These are phyloP conservation scores for Ogataea trehalophila DNA, from an alignment of 805 yeast genomes.

Conservation along the genomic window DNA sequence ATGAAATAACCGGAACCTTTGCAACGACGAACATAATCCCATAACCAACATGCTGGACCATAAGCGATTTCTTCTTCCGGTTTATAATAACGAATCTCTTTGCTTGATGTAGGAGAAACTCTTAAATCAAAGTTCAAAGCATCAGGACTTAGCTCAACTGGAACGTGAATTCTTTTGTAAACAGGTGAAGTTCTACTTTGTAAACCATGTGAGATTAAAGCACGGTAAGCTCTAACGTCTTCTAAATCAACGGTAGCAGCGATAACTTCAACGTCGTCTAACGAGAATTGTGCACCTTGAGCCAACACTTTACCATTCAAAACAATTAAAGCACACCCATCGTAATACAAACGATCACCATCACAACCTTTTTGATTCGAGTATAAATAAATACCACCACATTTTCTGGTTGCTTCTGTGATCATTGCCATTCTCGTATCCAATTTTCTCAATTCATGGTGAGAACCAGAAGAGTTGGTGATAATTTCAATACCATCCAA, in stretches of 20 bases:
- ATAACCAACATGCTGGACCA: conserved; percentile 99
- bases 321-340: conserved; percentile 93
- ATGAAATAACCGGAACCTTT: conserved; percentile 87
- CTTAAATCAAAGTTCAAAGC: conserved; percentile 54
- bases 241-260: conserved; percentile 94
- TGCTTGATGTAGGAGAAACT: conserved; percentile 51
- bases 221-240: conserved; percentile 81
- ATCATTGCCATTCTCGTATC: conserved; percentile 81
- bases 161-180: conserved; percentile 56
- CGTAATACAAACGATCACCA: conserved; percentile 95
- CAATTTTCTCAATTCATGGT: conserved; percentile 89
- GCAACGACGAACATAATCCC: conserved; percentile 95
- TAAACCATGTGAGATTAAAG: conserved; percentile 65
- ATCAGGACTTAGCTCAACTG: conserved; percentile 62
- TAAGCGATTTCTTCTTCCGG: conserved; percentile 97
- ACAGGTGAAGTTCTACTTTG: conserved; percentile 48
- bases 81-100: conserved; percentile 54
- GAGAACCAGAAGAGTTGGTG: conserved; percentile 96
- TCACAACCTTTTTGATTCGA: conserved; percentile 98
- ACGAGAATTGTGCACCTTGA: conserved; percentile 87
- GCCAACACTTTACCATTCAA: conserved; percentile 90
- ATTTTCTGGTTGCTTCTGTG: conserved; percentile 87
- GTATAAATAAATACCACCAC: conserved; percentile 93
- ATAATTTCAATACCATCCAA: conserved; percentile 96
- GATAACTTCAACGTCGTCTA: conserved; percentile 89